Conservation (phyloP, 257 asterid species). For the Jaltomata sinuosa region DNA sequence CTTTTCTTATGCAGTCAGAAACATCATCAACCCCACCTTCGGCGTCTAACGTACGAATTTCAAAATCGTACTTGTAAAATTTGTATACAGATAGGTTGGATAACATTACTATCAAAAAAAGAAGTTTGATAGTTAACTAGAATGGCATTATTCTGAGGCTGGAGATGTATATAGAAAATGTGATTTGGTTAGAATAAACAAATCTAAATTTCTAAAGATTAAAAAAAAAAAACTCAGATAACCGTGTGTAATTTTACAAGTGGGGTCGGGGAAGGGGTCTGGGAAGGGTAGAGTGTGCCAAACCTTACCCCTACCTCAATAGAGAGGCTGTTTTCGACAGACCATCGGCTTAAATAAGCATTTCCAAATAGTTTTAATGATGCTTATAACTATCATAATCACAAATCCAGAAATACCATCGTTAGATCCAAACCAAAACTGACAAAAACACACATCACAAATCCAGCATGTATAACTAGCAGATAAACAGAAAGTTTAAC, state of each 20-base stretch:
- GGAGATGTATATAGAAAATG: neutral
- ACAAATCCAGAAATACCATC: neutral
- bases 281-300: neutral
- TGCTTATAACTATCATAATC: too few relatives aligned
- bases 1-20: neutral
- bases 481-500: neutral
- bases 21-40: neutral
- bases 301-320: neutral
- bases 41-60: neutral
- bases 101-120: neutral
- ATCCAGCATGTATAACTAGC: neutral
- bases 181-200: neutral
- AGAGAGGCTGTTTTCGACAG: neutral
- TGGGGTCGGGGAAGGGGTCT: neutral
- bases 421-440: neutral
- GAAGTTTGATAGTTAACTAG: neutral
- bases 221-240: too few relatives aligned
- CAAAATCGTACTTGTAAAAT: neutral
- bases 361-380: neutral
- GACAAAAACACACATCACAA: neutral
- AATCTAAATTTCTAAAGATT: neutral
- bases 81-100: neutral
- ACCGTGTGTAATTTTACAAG: neutral
- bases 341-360: neutral
- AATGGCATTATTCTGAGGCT: neutral